A percentile compares a stretch with the other conserved stretches of the same genome.
phyloP scores from a whole-genome alignment of 139 green algal genomes.

The Chlorella vulgaris region DNA sequence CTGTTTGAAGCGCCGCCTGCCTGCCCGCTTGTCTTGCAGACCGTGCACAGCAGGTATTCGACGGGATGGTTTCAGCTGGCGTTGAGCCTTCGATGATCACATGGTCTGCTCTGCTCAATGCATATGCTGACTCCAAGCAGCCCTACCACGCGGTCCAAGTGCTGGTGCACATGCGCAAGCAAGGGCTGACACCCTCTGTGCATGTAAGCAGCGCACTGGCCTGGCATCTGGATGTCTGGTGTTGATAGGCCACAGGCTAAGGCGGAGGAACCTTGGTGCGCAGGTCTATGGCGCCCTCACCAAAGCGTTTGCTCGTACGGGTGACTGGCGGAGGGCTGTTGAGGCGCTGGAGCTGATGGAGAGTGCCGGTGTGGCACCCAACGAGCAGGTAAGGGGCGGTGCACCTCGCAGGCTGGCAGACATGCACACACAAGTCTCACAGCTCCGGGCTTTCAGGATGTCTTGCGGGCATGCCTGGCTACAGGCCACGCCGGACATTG shows the following conservation, averaged over 20 bases:
- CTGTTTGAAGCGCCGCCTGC: not conserved
- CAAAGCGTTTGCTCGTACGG: constrained; percentile 32
- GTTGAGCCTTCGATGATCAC: constrained; percentile 9
- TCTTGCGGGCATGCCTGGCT: no score
- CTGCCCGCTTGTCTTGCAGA: not conserved
- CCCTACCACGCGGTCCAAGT: not conserved
- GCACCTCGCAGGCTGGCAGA: not conserved
- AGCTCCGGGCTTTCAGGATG: no score
- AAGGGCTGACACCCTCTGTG: not conserved
- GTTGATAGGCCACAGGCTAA: no score
- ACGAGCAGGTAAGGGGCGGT: constrained; percentile 5
- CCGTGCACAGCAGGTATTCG: constrained; percentile 16
- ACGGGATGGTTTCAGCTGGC: constrained; percentile 19
- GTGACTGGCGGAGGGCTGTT: constrained; percentile 19
- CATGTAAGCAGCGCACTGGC: not conserved
- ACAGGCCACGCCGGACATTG: no score
- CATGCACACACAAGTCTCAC: not conserved
- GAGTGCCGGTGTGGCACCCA: constrained; percentile 9
- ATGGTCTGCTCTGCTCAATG: constrained; percentile 35
- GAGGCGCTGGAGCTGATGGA: constrained; percentile 22
- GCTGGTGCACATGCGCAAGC: not conserved
- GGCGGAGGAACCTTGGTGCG: no score
- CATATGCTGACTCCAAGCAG: constrained; percentile 37
- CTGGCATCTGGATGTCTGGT: no score
- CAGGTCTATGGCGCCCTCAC: constrained; percentile 24